phyloP scores from a whole-genome alignment of 1,284 basidiomycete species.

The Sanguinoderma infundibulare region DNA sequence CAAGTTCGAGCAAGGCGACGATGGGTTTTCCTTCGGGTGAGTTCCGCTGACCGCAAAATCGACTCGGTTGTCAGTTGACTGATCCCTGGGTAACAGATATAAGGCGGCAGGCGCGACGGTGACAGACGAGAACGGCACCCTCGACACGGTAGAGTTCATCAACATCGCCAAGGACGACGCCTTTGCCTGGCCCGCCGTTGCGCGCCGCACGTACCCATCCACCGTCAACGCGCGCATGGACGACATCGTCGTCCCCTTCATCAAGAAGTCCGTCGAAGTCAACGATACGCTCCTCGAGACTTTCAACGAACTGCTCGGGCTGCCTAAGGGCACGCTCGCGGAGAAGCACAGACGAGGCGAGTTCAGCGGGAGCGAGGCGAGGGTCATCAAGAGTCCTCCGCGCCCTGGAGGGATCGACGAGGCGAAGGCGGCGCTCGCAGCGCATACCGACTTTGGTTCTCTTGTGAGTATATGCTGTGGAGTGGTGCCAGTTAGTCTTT shows the following conservation, averaged over 20 bases:
- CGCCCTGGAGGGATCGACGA: constrained; percentile 7
- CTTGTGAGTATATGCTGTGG: constrained; percentile 19
- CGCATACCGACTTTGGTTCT: constrained; percentile 41
- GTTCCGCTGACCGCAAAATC: too few relatives aligned
- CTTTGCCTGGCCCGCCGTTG: constrained; percentile 29
- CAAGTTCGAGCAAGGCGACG: constrained; percentile 38
- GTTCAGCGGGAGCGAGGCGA: constrained; percentile 20
- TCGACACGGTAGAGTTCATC: constrained; percentile 40
- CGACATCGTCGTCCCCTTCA: constrained; percentile 31
- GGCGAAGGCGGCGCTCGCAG: constrained; percentile 27
- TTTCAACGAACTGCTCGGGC: constrained; percentile 37
- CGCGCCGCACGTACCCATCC: constrained; percentile 34
- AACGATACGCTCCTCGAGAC: constrained; percentile 36
- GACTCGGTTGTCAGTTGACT: too few relatives aligned
- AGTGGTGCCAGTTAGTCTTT: too few relatives aligned
- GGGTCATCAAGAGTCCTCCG: constrained; percentile 36
- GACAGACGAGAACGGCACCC: constrained; percentile 38
- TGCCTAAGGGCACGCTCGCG: constrained; percentile 36
- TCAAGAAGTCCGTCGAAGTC: constrained; percentile 34
- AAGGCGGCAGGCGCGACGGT: constrained; percentile 39
- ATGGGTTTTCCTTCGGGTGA: constrained; percentile 35
- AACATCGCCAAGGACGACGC: constrained; percentile 38
- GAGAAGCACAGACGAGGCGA: constrained; percentile 27
- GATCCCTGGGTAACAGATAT: constrained; percentile 24
- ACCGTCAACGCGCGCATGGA: constrained; percentile 34